Base-by-base conservation (phyloP, 192 early-diverging fungal genomes). In the Allomyces arbusculus region DNA sequence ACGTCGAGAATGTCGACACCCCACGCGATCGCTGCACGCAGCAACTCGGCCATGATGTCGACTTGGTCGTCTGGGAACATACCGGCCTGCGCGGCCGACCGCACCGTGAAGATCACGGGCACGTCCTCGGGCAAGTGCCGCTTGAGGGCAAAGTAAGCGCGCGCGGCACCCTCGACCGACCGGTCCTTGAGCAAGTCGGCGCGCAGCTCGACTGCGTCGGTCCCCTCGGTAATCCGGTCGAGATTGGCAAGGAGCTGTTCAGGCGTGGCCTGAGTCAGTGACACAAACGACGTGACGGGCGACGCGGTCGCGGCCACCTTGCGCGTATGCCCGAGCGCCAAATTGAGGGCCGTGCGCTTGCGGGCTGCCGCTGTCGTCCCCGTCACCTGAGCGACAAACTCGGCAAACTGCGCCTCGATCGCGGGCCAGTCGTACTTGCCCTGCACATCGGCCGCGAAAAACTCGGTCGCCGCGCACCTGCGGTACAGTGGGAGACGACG, bases 1-100 rank as follows among this genome's bases (percentile, higher is more conserved):
- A 95, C 78, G 71, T 97, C 96, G 26, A 99, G 73, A 70, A 89
- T 95, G 75, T 97, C 94, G 72, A 90, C 88, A 24, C 92, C 94
- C 90, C 91, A 92, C 63, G 81, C 77, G 24, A 88, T 55, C 23
- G 86, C 94, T 61, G 77, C 72, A 14, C 71, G 65, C 50, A 95
- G 70, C 19, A 97, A 75, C 7, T 74, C 75, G 40, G 84, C 78
- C 80, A 89, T 79, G 19, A 77, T 80, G 33, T 82, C 73, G 44
- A 77, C 69, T 20, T 80, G 80, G 11, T 78, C 75, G 25, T 84
- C 82, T 10, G 86, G 80, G 77, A 88, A 99, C 7, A 79, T 80
- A 28, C 94, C 94, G 62, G 88, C 94, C 76, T 99, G 95, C 24
- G 80, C 77, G 65, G 75, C 72, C 2, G 93, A 91, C 45, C 95